Conservation (phyloP, 176 grass and related monocot genomes). For the Hsuehochloa calcarea region DNA sequence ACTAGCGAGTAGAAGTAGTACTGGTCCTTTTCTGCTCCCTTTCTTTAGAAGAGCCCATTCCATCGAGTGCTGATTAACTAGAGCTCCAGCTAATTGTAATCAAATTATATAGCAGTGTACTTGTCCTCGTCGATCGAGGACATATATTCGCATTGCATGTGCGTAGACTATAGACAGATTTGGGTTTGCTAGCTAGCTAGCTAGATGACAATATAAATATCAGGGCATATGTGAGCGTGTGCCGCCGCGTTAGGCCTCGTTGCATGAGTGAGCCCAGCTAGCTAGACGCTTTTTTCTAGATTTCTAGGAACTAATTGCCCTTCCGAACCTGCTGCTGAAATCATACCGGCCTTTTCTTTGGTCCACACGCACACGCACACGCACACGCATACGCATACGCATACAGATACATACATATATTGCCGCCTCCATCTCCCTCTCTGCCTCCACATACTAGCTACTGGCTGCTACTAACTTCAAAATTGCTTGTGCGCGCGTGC, state of each 20-base stretch:
- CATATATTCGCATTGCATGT: neutral
- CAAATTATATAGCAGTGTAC: neutral
- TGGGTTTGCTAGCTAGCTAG: neutral
- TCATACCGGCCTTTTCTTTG: slow-evolving; percentile 8
- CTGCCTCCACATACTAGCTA: neutral
- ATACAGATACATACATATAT: neutral
- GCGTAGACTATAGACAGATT: neutral
- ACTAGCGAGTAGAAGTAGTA: neutral
- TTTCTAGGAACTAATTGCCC: slow-evolving; percentile 25
- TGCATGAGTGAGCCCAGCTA: slow-evolving; percentile 30
- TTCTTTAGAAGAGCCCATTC: neutral
- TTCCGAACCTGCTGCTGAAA: neutral
- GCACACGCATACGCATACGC: neutral
- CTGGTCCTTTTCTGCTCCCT: neutral
- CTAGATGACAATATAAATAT: neutral
- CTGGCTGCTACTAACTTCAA: neutral
- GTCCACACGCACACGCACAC: neutral
- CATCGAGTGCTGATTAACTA: neutral
- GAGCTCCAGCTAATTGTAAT: neutral
- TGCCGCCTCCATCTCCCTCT: neutral
- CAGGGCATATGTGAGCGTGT: neutral
- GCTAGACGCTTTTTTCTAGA: slow-evolving; percentile 9
- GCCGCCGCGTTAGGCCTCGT: neutral
- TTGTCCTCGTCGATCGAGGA: neutral
- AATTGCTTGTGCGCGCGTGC: neutral